Base-by-base conservation (phyloP, 2,329 filamentous ascomycete genomes). In the Fusarium falciforme region DNA sequence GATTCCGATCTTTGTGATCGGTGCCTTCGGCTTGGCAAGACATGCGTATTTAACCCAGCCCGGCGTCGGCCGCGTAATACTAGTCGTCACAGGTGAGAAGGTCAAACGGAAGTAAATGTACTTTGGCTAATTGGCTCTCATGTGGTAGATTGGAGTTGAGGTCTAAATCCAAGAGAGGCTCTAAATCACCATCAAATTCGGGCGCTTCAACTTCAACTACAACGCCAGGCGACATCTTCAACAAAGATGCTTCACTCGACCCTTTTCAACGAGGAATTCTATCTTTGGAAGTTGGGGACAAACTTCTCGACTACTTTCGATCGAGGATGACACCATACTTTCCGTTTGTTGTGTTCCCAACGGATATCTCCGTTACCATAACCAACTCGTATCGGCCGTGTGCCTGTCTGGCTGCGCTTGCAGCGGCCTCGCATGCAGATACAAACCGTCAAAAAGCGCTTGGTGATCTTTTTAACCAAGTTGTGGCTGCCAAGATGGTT, bases 21-120 rank as follows among this genome's bases (percentile, higher is more conserved):
- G 6, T 82, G 80, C 33, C 55, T 82, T 20, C 73, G 81, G 12
- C 72, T 82, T n/a, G 75, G 76, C 2, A 82, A 81, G 64, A 72
- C 73, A 0, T 82, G 80, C 38, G 59, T 80, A 6, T 82, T 81
- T 35, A 74, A 77, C 4, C 76, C 72, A n/a, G 74, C 81, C 6
- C 70, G 79, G 12, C 70, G 80, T 0, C 75, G 79, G 1, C 55
- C 55, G 10, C 75, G 67, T 0, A 76, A 72, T n/a, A 63, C 59
- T 0, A 65, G 54, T 16, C 69, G 65, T 0, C 66, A 70, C n/a
- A 58, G 60, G 76, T 78, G 25, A 65, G 69, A 25, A 16, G 0
- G 6, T 3, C 2, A 6, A 16, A 7, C 2, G 1, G 4, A 3
- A n/a, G 8, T 0, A n/a, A 33, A 33, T 2, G 5, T 2, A 0